phyloP scores from a whole-genome alignment of 768 basidiomycete species.

The Agrocybe praecox region DNA sequence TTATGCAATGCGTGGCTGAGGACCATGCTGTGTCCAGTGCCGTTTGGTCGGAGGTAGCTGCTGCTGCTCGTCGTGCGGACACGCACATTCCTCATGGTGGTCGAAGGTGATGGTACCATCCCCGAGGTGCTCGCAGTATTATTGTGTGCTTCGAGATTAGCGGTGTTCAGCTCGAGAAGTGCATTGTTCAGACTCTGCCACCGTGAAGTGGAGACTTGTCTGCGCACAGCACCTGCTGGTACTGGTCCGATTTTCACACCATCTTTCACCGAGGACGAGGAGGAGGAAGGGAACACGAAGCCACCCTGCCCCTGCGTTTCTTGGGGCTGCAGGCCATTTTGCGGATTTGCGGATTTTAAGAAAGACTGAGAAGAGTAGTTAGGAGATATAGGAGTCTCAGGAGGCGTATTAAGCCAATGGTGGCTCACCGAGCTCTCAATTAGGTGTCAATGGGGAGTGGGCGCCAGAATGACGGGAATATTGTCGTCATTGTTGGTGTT shows the following conservation, averaged over 20 bases:
- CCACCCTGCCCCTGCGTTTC: not conserved
- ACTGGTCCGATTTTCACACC: not conserved
- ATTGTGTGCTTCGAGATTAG: not conserved
- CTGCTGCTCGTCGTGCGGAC: not conserved
- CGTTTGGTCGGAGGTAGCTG: not conserved
- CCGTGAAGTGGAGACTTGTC: constrained; percentile 6
- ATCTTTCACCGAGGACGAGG: not conserved
- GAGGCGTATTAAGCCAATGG: constrained; percentile 58
- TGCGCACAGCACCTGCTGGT: not conserved
- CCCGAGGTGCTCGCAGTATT: too few relatives aligned
- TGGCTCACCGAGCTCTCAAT: constrained; percentile 61
- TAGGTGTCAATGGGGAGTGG: constrained; percentile 67
- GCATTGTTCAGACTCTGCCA: constrained; percentile 41
- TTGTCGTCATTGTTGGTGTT: constrained; percentile 3
- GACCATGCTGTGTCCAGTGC: constrained; percentile 6
- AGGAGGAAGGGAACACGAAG: not conserved
- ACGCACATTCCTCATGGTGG: not conserved
- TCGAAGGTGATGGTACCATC: not conserved
- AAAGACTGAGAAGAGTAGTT: constrained; percentile 43
- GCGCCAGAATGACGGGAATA: constrained; percentile 52
- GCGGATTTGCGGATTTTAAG: constrained; percentile 8
- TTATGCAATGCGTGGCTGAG: not conserved
- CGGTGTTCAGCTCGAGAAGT: constrained; percentile 33
- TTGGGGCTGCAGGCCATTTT: not conserved
- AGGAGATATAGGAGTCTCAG: constrained; percentile 37